Evolutionary conservation across 495 filamentous ascomycete species (phyloP).

Genomic region (Penicillium salamii): DNA sequence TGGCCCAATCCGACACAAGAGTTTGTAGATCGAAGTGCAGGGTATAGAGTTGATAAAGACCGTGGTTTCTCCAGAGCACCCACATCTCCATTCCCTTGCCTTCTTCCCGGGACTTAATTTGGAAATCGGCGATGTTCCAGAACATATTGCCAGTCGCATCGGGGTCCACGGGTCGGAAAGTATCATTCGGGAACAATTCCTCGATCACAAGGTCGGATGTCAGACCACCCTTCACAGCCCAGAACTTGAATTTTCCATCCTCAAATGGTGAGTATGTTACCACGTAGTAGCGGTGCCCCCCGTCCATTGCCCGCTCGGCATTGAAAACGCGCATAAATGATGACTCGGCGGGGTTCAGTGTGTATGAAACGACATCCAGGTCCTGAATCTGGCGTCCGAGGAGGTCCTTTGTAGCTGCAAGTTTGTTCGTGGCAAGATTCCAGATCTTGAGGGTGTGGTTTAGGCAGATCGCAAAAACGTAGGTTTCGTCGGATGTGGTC

Average conservation of each 20-base stretch:
- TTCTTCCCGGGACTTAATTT: constrained; percentile 53
- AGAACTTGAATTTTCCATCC: constrained; percentile 93
- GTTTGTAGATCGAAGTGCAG: constrained; percentile 55
- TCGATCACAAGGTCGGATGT: constrained; percentile 60
- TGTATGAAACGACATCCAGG: constrained; percentile 59
- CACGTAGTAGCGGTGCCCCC: constrained; percentile 65
- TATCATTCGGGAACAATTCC: constrained; percentile 62
- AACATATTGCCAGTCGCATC: constrained; percentile 68
- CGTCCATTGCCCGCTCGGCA: constrained; percentile 47
- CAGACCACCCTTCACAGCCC: constrained; percentile 67
- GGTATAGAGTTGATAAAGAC: constrained; percentile 69
- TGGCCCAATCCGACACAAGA: constrained; percentile 57
- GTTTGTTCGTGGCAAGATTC: constrained; percentile 72
- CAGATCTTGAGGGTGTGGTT: constrained; percentile 85
- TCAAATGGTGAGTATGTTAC: constrained; percentile 85
- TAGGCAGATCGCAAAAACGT: constrained; percentile 80
- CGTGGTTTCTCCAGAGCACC: constrained; percentile 85
- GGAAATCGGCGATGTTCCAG: constrained; percentile 87
- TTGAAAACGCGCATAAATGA: constrained; percentile 73
- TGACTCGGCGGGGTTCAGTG: constrained; percentile 72
- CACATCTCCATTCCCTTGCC: constrained; percentile 65
- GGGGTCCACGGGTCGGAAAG: constrained; percentile 66
- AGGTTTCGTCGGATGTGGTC: constrained; percentile 60
- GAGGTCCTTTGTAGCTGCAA: constrained; percentile 70
- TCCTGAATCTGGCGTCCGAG: constrained; percentile 52